Conservation (phyloP, 2,329 filamentous ascomycete species). For the Cordyceps javanica region DNA sequence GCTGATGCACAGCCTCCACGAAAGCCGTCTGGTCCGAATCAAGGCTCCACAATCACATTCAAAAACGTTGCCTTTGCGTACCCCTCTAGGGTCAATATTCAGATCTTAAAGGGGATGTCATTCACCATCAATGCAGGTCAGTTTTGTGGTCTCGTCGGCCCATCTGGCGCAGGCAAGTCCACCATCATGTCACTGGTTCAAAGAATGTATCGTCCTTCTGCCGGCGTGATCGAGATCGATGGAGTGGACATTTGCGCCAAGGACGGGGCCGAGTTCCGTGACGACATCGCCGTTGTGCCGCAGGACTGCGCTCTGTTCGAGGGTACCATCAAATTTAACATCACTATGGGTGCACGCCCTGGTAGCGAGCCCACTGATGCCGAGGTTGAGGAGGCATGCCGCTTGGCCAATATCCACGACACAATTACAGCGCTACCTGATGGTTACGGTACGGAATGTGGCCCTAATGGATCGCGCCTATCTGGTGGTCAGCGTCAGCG, state of each 20-base stretch:
- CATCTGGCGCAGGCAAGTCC: conserved; percentile 61
- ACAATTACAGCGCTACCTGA: conserved; percentile 56
- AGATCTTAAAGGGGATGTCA: conserved; percentile 50
- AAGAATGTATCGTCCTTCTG: conserved; percentile 40
- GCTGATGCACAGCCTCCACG: conserved; percentile 25
- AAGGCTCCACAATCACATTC: conserved; percentile 46
- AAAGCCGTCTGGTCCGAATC: conserved; percentile 18
- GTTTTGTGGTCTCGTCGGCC: conserved; percentile 59
- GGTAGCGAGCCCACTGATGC: conserved; percentile 47
- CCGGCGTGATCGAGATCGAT: conserved; percentile 38
- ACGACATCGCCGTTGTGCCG: conserved; percentile 49
- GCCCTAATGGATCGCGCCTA: conserved; percentile 67
- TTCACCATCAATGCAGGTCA: conserved; percentile 52
- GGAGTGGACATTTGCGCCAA: conserved; percentile 39
- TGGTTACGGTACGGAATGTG: conserved; percentile 59
- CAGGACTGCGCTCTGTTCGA: conserved; percentile 55
- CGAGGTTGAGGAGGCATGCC: conserved; percentile 61
- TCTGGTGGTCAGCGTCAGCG: conserved; percentile 78
- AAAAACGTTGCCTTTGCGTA: conserved; percentile 59
- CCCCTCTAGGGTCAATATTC: conserved; percentile 52
- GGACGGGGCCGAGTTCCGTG: conserved; percentile 39
- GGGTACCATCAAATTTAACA: conserved; percentile 50
- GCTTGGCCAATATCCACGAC: conserved; percentile 64
- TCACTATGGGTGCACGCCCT: conserved; percentile 48
- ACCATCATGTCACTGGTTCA: conserved; percentile 54